These are phyloP conservation scores for Murraya paniculata DNA, from an alignment of 345 rosid species.

Conservation along the genomic window DNA sequence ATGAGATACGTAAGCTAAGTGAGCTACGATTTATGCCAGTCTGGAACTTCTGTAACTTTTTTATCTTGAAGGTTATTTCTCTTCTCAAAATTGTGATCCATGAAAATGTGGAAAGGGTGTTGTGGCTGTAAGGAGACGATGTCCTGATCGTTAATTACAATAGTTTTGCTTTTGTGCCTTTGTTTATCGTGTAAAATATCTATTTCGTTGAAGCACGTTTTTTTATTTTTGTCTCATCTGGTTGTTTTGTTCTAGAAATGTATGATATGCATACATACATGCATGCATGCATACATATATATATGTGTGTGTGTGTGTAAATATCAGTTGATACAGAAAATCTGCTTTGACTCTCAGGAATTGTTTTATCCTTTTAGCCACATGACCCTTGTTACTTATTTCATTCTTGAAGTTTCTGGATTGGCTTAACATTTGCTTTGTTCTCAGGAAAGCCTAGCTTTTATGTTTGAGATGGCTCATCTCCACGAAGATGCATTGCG, in stretches of 20 bases:
- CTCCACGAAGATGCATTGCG: slow-evolving; percentile 95
- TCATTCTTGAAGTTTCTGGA: slow-evolving; percentile 17
- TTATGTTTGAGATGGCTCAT: slow-evolving; percentile 96
- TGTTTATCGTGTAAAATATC: slow-evolving; percentile 2
- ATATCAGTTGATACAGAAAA: not conserved
- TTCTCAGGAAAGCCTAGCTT: slow-evolving; percentile 95
- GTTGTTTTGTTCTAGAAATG: not conserved
- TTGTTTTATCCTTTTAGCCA: slow-evolving; percentile 12
- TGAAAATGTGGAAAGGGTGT: slow-evolving; percentile 9
- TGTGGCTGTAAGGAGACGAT: slow-evolving; percentile 15
- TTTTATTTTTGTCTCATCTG: not conserved
- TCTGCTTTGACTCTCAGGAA: slow-evolving; percentile 7
- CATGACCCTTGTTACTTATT: slow-evolving; percentile 10
- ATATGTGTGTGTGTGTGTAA: not conserved
- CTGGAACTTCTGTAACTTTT: slow-evolving; percentile 97
- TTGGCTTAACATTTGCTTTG: slow-evolving; percentile 12
- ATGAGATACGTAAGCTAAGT: slow-evolving; percentile 91
- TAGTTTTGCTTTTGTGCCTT: not conserved
- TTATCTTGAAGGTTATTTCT: slow-evolving; percentile 83
- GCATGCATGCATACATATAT: too few relatives aligned
- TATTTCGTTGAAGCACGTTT: slow-evolving; percentile 16
- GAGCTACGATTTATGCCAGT: slow-evolving; percentile 92
- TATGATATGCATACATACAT: slow-evolving; percentile 1
- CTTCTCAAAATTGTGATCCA: slow-evolving; percentile 25
- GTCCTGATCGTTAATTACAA: slow-evolving; percentile 1